Percentiles rank a stretch among this genome's conserved stretches.
Evolutionary conservation across 371 early-diverging fungal species (phyloP).

Genomic region (Mucor velutinosus): DNA sequence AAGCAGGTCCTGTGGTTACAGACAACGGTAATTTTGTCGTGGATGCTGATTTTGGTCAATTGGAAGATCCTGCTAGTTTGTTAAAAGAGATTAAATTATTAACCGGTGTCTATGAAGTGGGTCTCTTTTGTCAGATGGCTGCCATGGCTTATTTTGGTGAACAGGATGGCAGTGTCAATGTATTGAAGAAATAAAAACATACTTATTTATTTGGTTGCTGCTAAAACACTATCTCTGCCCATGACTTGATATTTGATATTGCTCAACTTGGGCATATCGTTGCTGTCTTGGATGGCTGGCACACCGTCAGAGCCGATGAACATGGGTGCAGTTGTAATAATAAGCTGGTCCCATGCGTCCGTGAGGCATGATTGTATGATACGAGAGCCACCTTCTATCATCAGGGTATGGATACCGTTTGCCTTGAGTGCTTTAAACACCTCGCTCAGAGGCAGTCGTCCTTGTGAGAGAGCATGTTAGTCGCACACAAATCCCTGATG

Average conservation of each 20-base stretch:
- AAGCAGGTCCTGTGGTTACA: conserved; percentile 94
- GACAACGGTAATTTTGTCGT: conserved; percentile 94
- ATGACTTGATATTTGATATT: conserved; percentile 19
- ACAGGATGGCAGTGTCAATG: conserved; percentile 22
- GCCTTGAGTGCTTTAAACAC: conserved; percentile 30
- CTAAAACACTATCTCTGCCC: conserved; percentile 25
- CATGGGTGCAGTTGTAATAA: conserved; percentile 82
- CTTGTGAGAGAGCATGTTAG: conserved; percentile 7
- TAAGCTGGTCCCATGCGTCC: conserved; percentile 52
- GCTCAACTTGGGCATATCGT: neutral
- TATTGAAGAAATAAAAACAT: conserved; percentile 6
- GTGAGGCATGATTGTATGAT: conserved; percentile 75
- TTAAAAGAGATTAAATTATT: conserved; percentile 66
- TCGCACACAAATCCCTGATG: neutral
- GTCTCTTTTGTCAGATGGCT: conserved; percentile 87
- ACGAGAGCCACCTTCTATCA: conserved; percentile 94
- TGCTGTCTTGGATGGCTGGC: neutral
- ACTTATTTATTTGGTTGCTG: conserved; percentile 14
- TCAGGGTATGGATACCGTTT: conserved; percentile 58
- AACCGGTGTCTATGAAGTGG: conserved; percentile 92
- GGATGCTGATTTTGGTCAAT: conserved; percentile 80
- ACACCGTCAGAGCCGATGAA: conserved; percentile 69
- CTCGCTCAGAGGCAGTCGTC: conserved; percentile 15
- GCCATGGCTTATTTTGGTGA: conserved; percentile 82
- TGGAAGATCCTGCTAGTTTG: conserved; percentile 60